These are phyloP conservation scores for Raphanus raphanistrum DNA, from an alignment of 345 rosid species.

Conservation along the genomic window DNA sequence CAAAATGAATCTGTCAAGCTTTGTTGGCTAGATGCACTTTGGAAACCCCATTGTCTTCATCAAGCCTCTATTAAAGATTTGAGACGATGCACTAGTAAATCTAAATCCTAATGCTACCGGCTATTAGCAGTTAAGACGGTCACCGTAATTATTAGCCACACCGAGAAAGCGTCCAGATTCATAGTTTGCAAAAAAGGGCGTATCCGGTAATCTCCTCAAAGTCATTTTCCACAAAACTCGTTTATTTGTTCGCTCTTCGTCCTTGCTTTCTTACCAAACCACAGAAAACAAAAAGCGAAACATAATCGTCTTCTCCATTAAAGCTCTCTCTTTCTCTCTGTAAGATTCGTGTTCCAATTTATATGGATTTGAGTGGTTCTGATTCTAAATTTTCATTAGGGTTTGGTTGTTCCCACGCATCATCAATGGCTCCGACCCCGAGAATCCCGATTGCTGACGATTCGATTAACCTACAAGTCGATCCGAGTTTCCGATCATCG, in stretches of 20 bases:
- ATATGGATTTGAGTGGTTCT: too few species aligned
- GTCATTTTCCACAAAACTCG: not conserved
- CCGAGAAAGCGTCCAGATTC: too few species aligned
- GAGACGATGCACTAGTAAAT: too few species aligned
- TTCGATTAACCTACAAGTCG: slow-evolving; percentile 52
- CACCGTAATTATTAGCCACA: too few species aligned
- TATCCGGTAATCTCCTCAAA: too few species aligned
- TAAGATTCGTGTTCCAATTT: too few species aligned
- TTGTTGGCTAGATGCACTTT: slow-evolving; percentile 19
- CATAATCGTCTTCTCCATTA: too few species aligned
- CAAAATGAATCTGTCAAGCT: slow-evolving; percentile 36
- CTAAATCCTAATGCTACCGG: too few species aligned
- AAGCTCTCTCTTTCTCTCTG: too few species aligned
- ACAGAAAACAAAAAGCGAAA: not conserved
- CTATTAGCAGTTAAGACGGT: too few species aligned
- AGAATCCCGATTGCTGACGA: slow-evolving; percentile 43
- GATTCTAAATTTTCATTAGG: slow-evolving; percentile 56
- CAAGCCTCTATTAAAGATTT: too few species aligned
- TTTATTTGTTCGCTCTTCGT: slow-evolving; percentile 14
- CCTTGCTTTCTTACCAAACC: not conserved
- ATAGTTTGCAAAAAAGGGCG: too few species aligned
- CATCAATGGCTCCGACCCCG: slow-evolving; percentile 38
- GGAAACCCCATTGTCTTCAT: not conserved
- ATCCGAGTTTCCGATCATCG: slow-evolving; percentile 38
- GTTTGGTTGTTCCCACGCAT: slow-evolving; percentile 49